phyloP scores from a whole-genome alignment of 495 filamentous ascomycete species.

The Margaritispora aquatica region DNA sequence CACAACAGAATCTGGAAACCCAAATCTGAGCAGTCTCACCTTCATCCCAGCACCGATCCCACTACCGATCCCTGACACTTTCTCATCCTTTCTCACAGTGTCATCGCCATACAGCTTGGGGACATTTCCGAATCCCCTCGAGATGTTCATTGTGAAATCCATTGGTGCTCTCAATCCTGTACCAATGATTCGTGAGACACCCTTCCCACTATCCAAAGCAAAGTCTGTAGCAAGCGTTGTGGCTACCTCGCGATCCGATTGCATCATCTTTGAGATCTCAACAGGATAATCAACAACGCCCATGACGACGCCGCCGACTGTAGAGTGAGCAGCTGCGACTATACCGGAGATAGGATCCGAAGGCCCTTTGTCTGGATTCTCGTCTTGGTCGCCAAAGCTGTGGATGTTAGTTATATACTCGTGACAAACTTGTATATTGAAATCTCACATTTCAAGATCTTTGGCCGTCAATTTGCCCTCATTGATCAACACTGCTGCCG shows the following conservation, averaged over 20 bases:
- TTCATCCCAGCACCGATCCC: constrained; percentile 31
- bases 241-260: constrained; percentile 26
- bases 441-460: not conserved
- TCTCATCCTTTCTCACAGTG: constrained; percentile 51
- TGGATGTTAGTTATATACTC: not conserved
- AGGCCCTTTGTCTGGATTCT: not conserved
- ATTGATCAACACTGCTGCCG: not conserved
- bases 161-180: constrained; percentile 14
- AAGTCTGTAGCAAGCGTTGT: constrained; percentile 1
- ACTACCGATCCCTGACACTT: constrained; percentile 59
- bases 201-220: constrained; percentile 10
- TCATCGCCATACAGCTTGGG: constrained; percentile 71
- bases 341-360: constrained; percentile 44
- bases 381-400: not conserved
- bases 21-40: not conserved
- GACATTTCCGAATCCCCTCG: constrained; percentile 78
- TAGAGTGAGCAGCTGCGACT: constrained; percentile 54
- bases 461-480: not conserved
- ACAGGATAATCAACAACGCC: constrained; percentile 55
- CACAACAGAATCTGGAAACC: too few relatives aligned
- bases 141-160: constrained; percentile 12
- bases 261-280: constrained; percentile 32
- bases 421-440: too few relatives aligned
- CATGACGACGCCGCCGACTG: constrained; percentile 51
- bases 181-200: constrained; percentile 9